Base-by-base conservation (phyloP, 345 rosid genomes). In the Psidium friedrichsthalianum region DNA sequence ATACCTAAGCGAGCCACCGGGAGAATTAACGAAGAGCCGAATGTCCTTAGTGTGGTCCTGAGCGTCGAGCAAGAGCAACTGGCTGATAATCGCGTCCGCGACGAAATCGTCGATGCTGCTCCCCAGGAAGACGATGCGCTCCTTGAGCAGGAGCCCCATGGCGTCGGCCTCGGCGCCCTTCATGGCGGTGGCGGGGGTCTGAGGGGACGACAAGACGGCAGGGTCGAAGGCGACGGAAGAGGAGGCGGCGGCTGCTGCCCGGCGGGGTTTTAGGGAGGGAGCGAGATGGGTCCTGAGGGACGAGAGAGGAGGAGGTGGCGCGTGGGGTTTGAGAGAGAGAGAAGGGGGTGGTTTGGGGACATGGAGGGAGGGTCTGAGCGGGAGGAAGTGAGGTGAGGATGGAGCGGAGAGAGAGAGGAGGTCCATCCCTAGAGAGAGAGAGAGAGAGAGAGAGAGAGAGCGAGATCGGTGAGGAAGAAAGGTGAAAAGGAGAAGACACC, bases 1-100 rank as follows among this genome's bases (percentile, higher is more conserved):
- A 25, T 9, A 95, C 99, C 99, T 97, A 89, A 95, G 94, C 82
- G 99, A 95, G 4, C 99, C 99, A 47, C 99, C 99, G 36, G 95
- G 90, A 25, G 94, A 95, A 82, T 95, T 95, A 84, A 97, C 86
- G 86, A 97, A 95, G 88, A 97, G 98, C 82, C 95, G 94, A 85
- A 97, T 97, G 88, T 97, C 99, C 86, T 92, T 93, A 51, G 93
- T 94, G 64, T 93, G 96, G 84, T 97, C 98, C 91, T 97, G 96
- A 87, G 98, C 98, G 85, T 97, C 99, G 86, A 97, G 90, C 40
- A 97, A 93, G 83, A 97, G 92, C 85, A 97, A 88, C 85, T 95
- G 99, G 78, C 98, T 93, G 84, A 95, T 93, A 29, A 93, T 93
- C 32, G 98, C 95, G 84, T 97, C 99, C 11, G 99, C 99, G 1